phyloP scores from a whole-genome alignment of 2,329 filamentous ascomycete genomes.

The Diaporthe citriasiana region DNA sequence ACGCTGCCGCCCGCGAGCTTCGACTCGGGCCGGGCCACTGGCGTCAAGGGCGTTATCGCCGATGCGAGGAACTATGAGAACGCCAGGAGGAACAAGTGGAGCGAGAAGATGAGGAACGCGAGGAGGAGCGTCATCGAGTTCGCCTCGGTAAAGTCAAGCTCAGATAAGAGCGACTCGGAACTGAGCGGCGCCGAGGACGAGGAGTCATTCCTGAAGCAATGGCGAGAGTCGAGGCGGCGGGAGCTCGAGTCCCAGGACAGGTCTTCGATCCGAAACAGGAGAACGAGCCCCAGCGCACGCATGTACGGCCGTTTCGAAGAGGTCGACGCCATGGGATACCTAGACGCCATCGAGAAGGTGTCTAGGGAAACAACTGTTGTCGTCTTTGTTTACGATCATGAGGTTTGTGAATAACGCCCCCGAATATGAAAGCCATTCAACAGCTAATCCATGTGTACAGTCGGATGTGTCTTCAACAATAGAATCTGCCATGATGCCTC shows the following conservation, averaged over 20 bases:
- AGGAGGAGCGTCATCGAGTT: constrained; percentile 69
- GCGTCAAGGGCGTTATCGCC: constrained; percentile 89
- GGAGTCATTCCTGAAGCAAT: constrained; percentile 84
- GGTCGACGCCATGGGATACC: constrained; percentile 91
- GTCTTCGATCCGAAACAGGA: constrained; percentile 70
- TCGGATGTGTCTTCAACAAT: constrained; percentile 84
- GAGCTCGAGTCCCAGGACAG: constrained; percentile 79
- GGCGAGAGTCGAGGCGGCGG: constrained; percentile 84
- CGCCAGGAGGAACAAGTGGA: constrained; percentile 71
- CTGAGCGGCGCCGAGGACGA: constrained; percentile 74
- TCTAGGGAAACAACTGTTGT: constrained; percentile 85
- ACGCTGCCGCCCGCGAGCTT: constrained; percentile 74
- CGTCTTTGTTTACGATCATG: constrained; percentile 91
- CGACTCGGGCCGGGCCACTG: constrained; percentile 79
- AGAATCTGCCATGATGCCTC: constrained; percentile 80
- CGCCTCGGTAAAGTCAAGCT: constrained; percentile 47
- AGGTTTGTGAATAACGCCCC: constrained; percentile 68
- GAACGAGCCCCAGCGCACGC: constrained; percentile 82
- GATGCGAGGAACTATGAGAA: constrained; percentile 84
- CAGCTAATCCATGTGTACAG: constrained; percentile 58
- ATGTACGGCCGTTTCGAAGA: constrained; percentile 84
- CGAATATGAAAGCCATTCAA: neutral
- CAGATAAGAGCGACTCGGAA: constrained; percentile 61
- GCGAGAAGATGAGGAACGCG: constrained; percentile 65
- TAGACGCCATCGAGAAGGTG: constrained; percentile 97